Evolutionary conservation across 257 asterid species (phyloP).

Genomic region (Salvia splendens): DNA sequence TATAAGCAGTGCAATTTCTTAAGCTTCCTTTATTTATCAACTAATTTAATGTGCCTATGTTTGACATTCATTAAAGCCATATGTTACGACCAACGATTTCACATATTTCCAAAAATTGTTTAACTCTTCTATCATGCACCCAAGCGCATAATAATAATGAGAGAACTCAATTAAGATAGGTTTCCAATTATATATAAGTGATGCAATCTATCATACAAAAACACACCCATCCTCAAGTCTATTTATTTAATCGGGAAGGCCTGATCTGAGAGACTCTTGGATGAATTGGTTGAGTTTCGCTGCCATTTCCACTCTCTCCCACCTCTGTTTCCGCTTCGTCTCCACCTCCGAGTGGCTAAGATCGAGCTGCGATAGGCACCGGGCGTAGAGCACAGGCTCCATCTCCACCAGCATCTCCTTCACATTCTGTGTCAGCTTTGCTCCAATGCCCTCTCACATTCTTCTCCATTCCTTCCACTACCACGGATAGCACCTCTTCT

Average conservation of each 20-base stretch:
- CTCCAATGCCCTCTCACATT: conserved; percentile 76
- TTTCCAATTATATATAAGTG: no score
- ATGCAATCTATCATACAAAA: no score
- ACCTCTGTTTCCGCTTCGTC: conserved; percentile 48
- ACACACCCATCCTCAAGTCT: no score
- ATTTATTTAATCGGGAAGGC: not conserved
- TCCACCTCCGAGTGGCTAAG: conserved; percentile 35
- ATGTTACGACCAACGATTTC: no score
- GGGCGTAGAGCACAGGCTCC: conserved; percentile 63
- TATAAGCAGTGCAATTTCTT: no score
- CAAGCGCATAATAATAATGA: no score
- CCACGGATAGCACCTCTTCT: conserved; percentile 57
- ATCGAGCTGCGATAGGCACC: conserved; percentile 54
- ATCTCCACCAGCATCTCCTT: conserved; percentile 66
- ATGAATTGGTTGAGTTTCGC: conserved; percentile 39
- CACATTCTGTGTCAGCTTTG: conserved; percentile 61
- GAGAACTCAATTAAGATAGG: no score
- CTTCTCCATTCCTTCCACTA: conserved; percentile 71
- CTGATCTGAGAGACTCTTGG: conserved; percentile 23
- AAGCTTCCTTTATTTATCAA: no score
- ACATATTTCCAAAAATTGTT: no score
- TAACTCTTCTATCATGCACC: no score
- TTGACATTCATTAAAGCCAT: no score
- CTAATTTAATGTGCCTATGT: no score
- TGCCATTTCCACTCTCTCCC: conserved; percentile 62